phyloP scores from a whole-genome alignment of 495 filamentous ascomycete species.

The Penicillium flavigenum region DNA sequence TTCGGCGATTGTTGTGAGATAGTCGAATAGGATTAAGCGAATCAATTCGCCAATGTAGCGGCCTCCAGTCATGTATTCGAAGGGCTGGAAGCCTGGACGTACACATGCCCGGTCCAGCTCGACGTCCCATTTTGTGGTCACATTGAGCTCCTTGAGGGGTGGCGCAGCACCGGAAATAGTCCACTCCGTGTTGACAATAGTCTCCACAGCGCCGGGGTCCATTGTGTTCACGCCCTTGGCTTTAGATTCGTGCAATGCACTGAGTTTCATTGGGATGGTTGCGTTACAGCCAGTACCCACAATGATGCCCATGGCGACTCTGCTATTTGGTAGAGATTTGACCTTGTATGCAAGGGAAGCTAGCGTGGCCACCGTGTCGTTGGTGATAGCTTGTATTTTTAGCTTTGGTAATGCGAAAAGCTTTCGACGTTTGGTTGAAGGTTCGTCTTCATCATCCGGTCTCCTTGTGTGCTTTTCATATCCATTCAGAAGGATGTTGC shows the following conservation, averaged over 20 bases:
- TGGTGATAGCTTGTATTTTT: constrained; percentile 73
- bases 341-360: constrained; percentile 70
- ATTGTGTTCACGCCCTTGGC: constrained; percentile 41
- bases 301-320: constrained; percentile 78
- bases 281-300: constrained; percentile 84
- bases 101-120: constrained; percentile 64
- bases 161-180: constrained; percentile 71
- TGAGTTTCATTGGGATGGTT: constrained; percentile 69
- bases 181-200: constrained; percentile 86
- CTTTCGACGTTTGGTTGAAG: constrained; percentile 45
- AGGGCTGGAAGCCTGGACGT: constrained; percentile 77
- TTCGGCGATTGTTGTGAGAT: constrained; percentile 49
- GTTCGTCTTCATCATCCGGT: constrained; percentile 45
- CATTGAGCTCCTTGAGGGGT: constrained; percentile 59
- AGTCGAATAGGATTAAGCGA: constrained; percentile 67
- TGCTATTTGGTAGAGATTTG: constrained; percentile 61
- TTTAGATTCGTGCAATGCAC: constrained; percentile 63
- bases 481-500: constrained; percentile 62
- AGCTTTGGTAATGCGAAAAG: constrained; percentile 60
- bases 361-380: constrained; percentile 78
- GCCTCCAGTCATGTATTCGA: constrained; percentile 86
- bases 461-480: constrained; percentile 61
- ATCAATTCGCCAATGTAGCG: constrained; percentile 83
- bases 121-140: constrained; percentile 71
- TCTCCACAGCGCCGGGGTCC: constrained; percentile 51